Conservation (phyloP, 2,329 filamentous ascomycete species). For the Trichoderma sp. region DNA sequence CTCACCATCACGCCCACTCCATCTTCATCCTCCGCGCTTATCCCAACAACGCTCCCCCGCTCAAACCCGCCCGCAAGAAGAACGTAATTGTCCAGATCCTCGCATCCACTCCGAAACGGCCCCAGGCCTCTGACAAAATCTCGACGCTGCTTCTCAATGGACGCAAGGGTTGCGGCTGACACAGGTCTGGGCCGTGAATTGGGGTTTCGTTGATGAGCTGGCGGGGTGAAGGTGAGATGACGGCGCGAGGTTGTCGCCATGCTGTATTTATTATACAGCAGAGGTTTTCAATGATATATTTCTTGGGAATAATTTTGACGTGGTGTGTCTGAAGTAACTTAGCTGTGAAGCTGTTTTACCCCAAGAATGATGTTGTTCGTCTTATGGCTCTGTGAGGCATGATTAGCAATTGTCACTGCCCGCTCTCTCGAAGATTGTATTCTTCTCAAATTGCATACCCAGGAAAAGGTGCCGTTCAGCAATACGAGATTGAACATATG, state of each 20-base stretch:
- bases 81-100: constrained; percentile 53
- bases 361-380: background rate
- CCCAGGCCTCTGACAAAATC: constrained; percentile 40
- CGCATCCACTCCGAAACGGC: constrained; percentile 48
- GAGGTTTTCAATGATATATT: background rate
- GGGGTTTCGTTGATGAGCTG: background rate
- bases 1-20: constrained; percentile 53
- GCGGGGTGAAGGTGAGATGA: background rate
- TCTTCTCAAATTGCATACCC: background rate
- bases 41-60: constrained; percentile 56
- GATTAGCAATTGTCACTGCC: background rate
- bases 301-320: background rate
- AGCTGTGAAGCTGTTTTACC: background rate
- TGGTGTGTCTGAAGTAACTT: background rate
- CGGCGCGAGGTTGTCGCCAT: background rate
- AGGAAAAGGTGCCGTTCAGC: background rate
- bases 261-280: background rate
- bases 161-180: constrained; percentile 49
- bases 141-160: constrained; percentile 44
- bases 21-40: constrained; percentile 58
- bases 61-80: constrained; percentile 54
- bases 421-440: background rate
- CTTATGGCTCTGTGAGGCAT: background rate
- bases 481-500: background rate
- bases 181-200: constrained; percentile 47